Conservation (phyloP, 495 filamentous ascomycete species). For the Jackrogersella multiformis region DNA sequence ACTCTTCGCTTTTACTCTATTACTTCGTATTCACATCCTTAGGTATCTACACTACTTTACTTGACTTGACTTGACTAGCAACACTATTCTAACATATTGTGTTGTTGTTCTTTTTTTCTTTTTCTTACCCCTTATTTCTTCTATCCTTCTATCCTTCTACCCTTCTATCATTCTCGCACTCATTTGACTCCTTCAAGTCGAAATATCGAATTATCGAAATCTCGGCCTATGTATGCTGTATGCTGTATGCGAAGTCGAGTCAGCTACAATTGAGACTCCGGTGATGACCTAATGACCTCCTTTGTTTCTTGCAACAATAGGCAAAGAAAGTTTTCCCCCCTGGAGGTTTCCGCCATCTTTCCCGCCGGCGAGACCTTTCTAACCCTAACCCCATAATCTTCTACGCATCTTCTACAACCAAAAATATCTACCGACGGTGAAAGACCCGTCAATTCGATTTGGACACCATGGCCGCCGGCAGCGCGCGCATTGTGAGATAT, state of each 20-base stretch:
- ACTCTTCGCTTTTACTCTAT: conserved; percentile 11
- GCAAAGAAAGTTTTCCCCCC: conserved; percentile 27
- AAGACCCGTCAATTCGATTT: conserved; percentile 19
- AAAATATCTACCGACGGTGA: conserved; percentile 10
- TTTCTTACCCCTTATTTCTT: neutral
- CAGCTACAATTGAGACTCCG: conserved; percentile 19
- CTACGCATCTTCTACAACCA: neutral
- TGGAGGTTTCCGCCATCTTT: conserved; percentile 30
- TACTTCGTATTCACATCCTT: conserved; percentile 37
- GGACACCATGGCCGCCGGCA: conserved; percentile 70
- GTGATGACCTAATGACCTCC: conserved; percentile 38
- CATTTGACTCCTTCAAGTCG: conserved; percentile 3
- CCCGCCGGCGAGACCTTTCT: conserved; percentile 20
- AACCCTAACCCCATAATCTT: neutral
- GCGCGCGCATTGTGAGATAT: conserved; percentile 82
- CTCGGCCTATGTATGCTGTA: conserved; percentile 15
- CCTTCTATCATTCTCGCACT: conserved; percentile 7
- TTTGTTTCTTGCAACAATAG: conserved; percentile 34
- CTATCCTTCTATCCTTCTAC: conserved; percentile 6
- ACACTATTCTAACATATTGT: conserved; percentile 12
- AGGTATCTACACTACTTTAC: too few relatives aligned
- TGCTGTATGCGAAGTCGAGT: conserved; percentile 21
- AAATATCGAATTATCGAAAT: neutral
- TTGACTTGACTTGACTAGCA: too few relatives aligned
- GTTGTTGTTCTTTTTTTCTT: conserved; percentile 7